Evolutionary conservation across 1,139 yeast species (phyloP).

Genomic region (Hemisphaericaspora xylofermentans): DNA sequence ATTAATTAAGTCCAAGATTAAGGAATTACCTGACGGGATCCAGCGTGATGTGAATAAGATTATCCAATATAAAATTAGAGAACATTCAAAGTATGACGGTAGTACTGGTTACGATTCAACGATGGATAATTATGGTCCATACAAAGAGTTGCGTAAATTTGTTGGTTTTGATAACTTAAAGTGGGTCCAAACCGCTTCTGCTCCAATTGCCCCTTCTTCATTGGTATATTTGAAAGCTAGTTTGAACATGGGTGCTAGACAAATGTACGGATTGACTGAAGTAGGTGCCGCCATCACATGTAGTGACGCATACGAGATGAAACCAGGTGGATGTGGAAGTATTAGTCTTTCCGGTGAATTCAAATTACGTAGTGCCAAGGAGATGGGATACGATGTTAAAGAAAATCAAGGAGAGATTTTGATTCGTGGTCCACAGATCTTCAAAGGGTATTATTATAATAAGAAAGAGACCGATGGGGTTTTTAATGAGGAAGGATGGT

Average conservation of each 20-base stretch:
- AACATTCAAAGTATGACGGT: constrained; percentile 28
- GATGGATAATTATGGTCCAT: constrained; percentile 27
- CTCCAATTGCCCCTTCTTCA: constrained; percentile 36
- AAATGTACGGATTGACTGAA: constrained; percentile 41
- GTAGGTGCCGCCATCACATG: constrained; percentile 34
- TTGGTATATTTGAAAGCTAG: constrained; percentile 33
- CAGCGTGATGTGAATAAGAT: constrained; percentile 17
- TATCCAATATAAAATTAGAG: constrained; percentile 25
- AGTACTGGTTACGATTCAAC: constrained; percentile 22
- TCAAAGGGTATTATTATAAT: constrained; percentile 29
- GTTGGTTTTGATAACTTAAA: constrained; percentile 30
- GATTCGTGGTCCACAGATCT: constrained; percentile 33
- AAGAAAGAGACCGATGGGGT: constrained; percentile 24
- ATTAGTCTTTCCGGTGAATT: constrained; percentile 28
- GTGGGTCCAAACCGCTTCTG: constrained; percentile 34
- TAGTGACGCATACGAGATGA: constrained; percentile 28
- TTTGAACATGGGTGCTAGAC: constrained; percentile 33
- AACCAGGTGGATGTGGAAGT: constrained; percentile 38
- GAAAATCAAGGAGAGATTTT: constrained; percentile 31
- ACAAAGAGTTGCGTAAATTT: constrained; percentile 23
- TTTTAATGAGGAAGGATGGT: constrained; percentile 31
- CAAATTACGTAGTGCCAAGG: constrained; percentile 25
- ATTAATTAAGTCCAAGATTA: constrained; percentile 37
- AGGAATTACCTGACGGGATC: constrained; percentile 19
- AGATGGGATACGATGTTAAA: constrained; percentile 28